phyloP scores from a whole-genome alignment of 208 protist species.

The Trichomonas tenax region DNA sequence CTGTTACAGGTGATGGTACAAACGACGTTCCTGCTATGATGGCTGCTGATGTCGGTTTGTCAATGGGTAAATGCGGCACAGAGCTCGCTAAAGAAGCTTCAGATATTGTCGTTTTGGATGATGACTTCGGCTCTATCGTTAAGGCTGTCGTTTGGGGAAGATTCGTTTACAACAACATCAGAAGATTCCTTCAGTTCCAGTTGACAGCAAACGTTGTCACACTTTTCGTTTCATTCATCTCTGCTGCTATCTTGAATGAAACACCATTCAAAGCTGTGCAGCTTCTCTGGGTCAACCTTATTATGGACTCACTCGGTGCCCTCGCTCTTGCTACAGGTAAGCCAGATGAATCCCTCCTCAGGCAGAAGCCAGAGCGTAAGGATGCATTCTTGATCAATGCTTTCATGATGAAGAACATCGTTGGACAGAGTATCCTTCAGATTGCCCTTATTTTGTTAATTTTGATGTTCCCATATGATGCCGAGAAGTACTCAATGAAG shows the following conservation, averaged over 20 bases:
- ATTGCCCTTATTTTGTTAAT: neutral
- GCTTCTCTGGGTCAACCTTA: constrained; percentile 31
- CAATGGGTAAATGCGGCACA: constrained; percentile 60
- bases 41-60: constrained; percentile 63
- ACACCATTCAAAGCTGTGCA: constrained; percentile 31
- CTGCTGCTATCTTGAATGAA: neutral
- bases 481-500: neutral
- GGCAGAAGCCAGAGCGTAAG: constrained; percentile 24
- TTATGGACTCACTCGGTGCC: constrained; percentile 27
- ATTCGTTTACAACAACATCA: constrained; percentile 85
- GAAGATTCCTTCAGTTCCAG: constrained; percentile 89
- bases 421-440: neutral
- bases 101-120: constrained; percentile 57
- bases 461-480: neutral
- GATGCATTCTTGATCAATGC: neutral
- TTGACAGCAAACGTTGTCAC: neutral
- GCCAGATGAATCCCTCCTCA: constrained; percentile 23
- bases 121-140: constrained; percentile 70
- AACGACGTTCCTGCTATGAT: constrained; percentile 60
- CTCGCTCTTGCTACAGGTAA: constrained; percentile 18
- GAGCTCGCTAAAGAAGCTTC: constrained; percentile 48
- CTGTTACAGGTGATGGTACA: constrained; percentile 51
- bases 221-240: neutral
- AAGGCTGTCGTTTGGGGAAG: constrained; percentile 80
- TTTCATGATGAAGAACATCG: neutral